Evolutionary conservation across 352 stramenopile species (phyloP), one percentile per base, ranked within the genome.

Genomic region (Phytophthora pistaciae): DNA sequence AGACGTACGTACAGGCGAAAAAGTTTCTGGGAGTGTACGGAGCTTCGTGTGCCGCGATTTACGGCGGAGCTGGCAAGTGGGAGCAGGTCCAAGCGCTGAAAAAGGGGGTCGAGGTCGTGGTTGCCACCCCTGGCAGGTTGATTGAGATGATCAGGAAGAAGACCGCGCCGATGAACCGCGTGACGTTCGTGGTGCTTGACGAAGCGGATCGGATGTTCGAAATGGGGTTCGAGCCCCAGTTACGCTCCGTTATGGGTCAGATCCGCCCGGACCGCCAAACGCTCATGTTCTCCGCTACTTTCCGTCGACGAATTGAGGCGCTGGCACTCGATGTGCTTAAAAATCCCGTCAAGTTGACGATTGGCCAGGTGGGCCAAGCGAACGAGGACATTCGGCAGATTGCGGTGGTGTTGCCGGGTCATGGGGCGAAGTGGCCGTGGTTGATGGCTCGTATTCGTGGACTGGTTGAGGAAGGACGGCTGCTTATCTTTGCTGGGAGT

Each of bases 121-220:
- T 97, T 5, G 90, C 88, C 0, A 97, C 91, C 0, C 91, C 91
- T 0, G 91, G 91, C 3, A 69, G 91, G 14, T 48, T 97, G 20
- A 96, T 97, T 46, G 91, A 96, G 60, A 84, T 96, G 81, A 90
- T 97, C 11, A 82, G 84, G 25, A 95, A 95, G 60, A 88, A 90
- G 21, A 78, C 75, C 0, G 80, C 87, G 16, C 77, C 75, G 11
- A 93, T 88, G 70, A 77, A 64, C 8, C 86, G 90, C 2, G 87
- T 96, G 42, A 96, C 91, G 5, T 96, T 93, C 70, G 85, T 96
- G n/a, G 90, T 97, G 18, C 77, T 97, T 10, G 90, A 97, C 60
- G 90, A 97, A 77, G 90, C 90, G 3, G 90, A 97, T 58, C 87
- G 90, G 21, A 97, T 97, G 90, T 96, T 97, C 78, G 90, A 96